Evolutionary conservation across 148 eudicot genomes (phyloP).

Genomic region (Chenopodium berlandieri): DNA sequence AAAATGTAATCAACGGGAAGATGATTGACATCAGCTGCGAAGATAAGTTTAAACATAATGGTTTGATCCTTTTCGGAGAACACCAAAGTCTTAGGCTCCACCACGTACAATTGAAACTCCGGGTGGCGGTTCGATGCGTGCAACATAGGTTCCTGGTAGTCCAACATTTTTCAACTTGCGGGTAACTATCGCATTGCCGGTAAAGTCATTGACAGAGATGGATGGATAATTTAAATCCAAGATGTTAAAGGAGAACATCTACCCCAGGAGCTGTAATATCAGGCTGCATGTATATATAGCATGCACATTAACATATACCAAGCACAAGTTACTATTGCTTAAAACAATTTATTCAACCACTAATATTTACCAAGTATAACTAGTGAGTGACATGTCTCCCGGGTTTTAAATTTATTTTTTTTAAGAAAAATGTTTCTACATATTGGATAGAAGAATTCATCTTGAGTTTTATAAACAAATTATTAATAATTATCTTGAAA

Average conservation of each 20-base stretch:
- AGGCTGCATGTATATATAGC: too few species aligned
- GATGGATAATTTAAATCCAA: conserved; percentile 44
- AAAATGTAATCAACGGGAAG: conserved; percentile 17
- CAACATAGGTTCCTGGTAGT: conserved; percentile 30
- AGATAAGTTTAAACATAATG: conserved; percentile 13
- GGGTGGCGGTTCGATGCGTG: conserved; percentile 28
- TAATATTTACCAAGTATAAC: too few species aligned
- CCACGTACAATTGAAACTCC: conserved; percentile 15
- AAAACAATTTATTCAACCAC: too few species aligned
- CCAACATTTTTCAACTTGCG: conserved; percentile 59
- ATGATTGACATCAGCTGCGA: conserved; percentile 7
- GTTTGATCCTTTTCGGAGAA: conserved; percentile 19
- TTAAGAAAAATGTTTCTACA: too few species aligned
- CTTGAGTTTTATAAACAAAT: too few species aligned
- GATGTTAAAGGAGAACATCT: not conserved
- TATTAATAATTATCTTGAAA: too few species aligned
- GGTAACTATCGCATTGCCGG: conserved; percentile 25
- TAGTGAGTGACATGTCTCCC: too few species aligned
- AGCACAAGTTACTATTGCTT: too few species aligned
- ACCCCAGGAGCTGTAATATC: too few species aligned
- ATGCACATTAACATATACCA: too few species aligned
- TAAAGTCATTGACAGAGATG: conserved; percentile 31
- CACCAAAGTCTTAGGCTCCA: conserved; percentile 36
- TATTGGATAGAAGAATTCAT: too few species aligned
- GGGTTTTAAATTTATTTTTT: too few species aligned